Conservation (phyloP, 2,329 filamentous ascomycete genomes). For the Trichoderma sp. region DNA sequence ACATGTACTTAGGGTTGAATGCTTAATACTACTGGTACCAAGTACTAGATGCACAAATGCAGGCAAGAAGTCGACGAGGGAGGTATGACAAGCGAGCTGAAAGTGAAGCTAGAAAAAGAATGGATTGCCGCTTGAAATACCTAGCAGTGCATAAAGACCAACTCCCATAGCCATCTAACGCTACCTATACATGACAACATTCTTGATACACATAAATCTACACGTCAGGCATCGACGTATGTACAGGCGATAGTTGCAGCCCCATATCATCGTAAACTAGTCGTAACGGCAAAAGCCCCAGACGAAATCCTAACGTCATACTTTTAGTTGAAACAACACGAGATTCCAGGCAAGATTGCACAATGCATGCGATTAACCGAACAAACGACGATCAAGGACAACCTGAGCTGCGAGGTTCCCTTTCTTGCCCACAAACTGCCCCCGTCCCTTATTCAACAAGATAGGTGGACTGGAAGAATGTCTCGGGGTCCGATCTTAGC, state of each 20-base stretch:
- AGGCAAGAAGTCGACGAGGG: background rate
- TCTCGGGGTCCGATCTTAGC: conserved; percentile 46
- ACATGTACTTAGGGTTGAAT: too few relatives aligned
- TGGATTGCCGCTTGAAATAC: background rate
- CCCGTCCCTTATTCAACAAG: background rate
- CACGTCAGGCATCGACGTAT: background rate
- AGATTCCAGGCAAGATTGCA: background rate
- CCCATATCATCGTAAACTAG: background rate
- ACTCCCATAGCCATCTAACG: background rate
- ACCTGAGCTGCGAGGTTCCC: background rate
- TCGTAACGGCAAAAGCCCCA: background rate
- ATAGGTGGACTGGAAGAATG: conserved; percentile 25
- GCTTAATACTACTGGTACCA: too few relatives aligned
- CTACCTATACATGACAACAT: background rate
- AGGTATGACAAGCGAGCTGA: background rate
- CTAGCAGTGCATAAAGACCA: background rate
- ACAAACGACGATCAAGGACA: too few relatives aligned
- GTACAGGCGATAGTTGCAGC: background rate
- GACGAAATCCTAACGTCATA: background rate
- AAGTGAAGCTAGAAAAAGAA: background rate
- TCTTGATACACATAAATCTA: background rate
- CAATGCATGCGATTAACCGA: too few relatives aligned
- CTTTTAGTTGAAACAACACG: background rate
- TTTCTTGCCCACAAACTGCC: background rate
- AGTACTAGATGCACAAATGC: too few relatives aligned